phyloP scores from a whole-genome alignment of 805 yeast species.

The Tetrapisispora arboricola region DNA sequence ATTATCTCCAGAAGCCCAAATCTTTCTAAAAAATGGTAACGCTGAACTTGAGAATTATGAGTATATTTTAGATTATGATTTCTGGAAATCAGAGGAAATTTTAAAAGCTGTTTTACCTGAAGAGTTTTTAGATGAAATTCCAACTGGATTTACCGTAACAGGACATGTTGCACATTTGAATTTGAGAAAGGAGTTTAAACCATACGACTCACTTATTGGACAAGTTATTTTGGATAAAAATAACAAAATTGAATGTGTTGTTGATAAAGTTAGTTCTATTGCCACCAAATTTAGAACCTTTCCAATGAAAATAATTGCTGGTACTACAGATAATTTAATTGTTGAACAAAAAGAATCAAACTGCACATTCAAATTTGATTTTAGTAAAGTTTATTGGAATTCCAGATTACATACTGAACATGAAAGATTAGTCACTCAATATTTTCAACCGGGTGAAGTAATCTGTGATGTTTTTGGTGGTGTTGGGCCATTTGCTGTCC shows the following conservation, averaged over 20 bases:
- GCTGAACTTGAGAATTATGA: constrained; percentile 43
- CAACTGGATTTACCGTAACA: constrained; percentile 83
- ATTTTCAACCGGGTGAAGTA: constrained; percentile 55
- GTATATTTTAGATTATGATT: constrained; percentile 54
- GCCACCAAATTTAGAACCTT: constrained; percentile 86
- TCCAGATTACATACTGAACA: constrained; percentile 92
- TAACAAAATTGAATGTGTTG: constrained; percentile 68
- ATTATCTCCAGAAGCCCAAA: constrained; percentile 35
- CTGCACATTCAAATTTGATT: constrained; percentile 79
- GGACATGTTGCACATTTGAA: constrained; percentile 96
- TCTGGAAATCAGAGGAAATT: constrained; percentile 88
- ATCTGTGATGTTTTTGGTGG: constrained; percentile 97
- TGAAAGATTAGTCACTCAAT: constrained; percentile 54
- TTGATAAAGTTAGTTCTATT: constrained; percentile 79
- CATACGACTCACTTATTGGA: constrained; percentile 73
- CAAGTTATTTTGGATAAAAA: constrained; percentile 85
- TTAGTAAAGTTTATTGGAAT: constrained; percentile 94
- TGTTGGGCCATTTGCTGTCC: constrained; percentile 96
- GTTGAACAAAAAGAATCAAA: constrained; percentile 83
- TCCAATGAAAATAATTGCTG: constrained; percentile 89
- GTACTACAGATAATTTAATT: constrained; percentile 50
- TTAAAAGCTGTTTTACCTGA: constrained; percentile 69
- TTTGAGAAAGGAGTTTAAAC: constrained; percentile 71
- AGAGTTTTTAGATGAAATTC: constrained; percentile 53
- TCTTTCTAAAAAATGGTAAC: constrained; percentile 38